Base-by-base conservation (phyloP, 2,329 filamentous ascomycete genomes). In the Fusarium nurragi region DNA sequence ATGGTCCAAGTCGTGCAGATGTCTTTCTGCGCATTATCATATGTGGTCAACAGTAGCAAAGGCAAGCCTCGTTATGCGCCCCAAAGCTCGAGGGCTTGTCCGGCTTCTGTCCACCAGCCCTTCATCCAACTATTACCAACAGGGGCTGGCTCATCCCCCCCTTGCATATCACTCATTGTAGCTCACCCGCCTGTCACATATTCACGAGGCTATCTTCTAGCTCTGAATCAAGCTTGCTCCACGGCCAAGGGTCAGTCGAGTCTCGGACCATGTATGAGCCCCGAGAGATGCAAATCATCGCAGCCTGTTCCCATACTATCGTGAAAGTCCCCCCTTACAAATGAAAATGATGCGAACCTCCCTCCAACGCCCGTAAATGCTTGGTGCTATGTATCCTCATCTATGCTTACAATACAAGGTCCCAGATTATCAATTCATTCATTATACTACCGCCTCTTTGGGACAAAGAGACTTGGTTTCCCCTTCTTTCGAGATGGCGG, bases 381-480 rank as follows among this genome's bases (percentile, higher is more conserved):
- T 39, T 26, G 23, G 38, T 49, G 30, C 45, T 41, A 48, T 41
- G 23, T 47, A 54, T 58, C 28, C 34, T 46, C 38, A 40, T 53
- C 30, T 61, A 69, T 53, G 26, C 21, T 41, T 47, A 58, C 56
- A 50, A 28, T 59, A 55, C 58, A 60, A 32, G 38, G 39, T 37
- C 26, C 56, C 52, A 26, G 40, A 22, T 41, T 38, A 25, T 47
- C 40, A 6, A 16, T 55, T 41, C 25, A 37, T 50, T 26, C 11
- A 25, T 37, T 10, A n/a, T n/a, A 32, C 45, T 59, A 76, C 21
- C 74, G 75, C 49, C 74, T 78, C 63, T 77, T 77, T 45, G 78
- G 76, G 19, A 83, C 80, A 55, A 83, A 83, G 14, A 80, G 78
- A 58, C 81, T 81, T 4, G 76, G 76, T n/a, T 78, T 75, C 6